Evolutionary conservation across 148 eudicot genomes (phyloP).

Genomic region (Cornus florida): DNA sequence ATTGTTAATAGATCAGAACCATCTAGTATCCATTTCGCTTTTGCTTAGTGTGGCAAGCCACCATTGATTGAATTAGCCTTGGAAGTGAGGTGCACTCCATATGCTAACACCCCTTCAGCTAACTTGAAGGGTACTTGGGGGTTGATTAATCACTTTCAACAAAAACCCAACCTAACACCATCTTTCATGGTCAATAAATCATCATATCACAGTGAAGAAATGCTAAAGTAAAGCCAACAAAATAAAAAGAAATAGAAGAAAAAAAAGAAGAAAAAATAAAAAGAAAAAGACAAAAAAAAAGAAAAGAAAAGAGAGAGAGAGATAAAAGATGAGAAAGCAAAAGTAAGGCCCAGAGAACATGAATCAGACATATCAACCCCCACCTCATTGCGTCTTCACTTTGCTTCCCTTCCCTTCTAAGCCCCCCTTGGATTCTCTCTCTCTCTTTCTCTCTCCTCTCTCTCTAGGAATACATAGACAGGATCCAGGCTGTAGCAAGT

Average conservation of each 20-base stretch:
- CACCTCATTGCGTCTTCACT: slow-evolving; percentile 3
- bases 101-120: not conserved
- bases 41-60: not conserved
- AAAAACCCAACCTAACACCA: not conserved
- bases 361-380: slow-evolving; percentile 20
- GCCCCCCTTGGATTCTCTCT: not conserved
- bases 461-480: slow-evolving; percentile 4
- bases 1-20: too few relatives aligned
- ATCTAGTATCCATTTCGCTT: too few relatives aligned
- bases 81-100: slow-evolving; percentile 8
- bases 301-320: not conserved
- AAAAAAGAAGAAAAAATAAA: too few relatives aligned
- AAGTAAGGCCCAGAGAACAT: not conserved
- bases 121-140: not conserved
- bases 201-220: not conserved
- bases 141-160: not conserved
- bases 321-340: not conserved
- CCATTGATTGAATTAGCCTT: not conserved
- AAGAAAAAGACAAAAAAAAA: too few relatives aligned
- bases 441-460: slow-evolving; percentile 2
- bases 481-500: not conserved
- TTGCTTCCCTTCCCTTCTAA: slow-evolving; percentile 25
- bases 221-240: not conserved
- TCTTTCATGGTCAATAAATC: slow-evolving; percentile 16
- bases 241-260: too few relatives aligned